These are phyloP conservation scores for Magnaporthales sp. DNA, from an alignment of 2,329 filamentous ascomycete species.

Conservation along the genomic window DNA sequence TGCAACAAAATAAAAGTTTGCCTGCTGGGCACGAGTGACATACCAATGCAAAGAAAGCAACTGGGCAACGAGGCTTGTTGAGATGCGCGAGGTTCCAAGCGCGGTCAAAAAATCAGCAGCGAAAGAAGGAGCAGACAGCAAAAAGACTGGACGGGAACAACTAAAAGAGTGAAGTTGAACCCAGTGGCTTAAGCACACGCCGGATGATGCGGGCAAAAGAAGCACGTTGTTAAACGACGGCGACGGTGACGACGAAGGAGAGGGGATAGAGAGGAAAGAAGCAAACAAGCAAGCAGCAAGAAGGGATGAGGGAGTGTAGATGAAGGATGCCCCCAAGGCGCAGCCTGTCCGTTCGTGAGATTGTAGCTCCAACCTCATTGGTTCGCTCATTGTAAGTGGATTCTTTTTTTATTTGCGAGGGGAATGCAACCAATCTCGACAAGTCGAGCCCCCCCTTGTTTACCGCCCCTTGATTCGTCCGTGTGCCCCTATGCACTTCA, in stretches of 20 bases:
- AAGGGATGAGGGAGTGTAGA: conserved; percentile 16
- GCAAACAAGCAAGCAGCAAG: conserved; percentile 23
- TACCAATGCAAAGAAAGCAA: conserved; percentile 38
- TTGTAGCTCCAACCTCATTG: not conserved
- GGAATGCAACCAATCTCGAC: conserved; percentile 2
- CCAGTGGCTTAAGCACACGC: conserved; percentile 14
- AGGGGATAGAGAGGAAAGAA: conserved; percentile 1
- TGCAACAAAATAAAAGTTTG: not conserved
- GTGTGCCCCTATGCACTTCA: not conserved
- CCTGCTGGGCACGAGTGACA: not conserved
- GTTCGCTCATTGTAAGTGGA: not conserved
- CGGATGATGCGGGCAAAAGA: not conserved
- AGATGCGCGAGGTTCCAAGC: not conserved
- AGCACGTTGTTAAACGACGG: not conserved
- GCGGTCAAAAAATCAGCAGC: not conserved
- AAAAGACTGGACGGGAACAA: conserved; percentile 33
- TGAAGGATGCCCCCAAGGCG: not conserved
- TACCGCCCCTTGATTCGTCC: not conserved
- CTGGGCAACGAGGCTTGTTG: not conserved
- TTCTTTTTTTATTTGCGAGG: conserved; percentile 1
- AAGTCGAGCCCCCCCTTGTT: not conserved
- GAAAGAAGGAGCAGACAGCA: conserved; percentile 7
- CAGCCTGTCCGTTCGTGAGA: not conserved
- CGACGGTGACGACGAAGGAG: not conserved
- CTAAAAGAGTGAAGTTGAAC: conserved; percentile 38